Conservation (phyloP, 2,329 filamentous ascomycete species). For the Scedosporium dehoogii region DNA sequence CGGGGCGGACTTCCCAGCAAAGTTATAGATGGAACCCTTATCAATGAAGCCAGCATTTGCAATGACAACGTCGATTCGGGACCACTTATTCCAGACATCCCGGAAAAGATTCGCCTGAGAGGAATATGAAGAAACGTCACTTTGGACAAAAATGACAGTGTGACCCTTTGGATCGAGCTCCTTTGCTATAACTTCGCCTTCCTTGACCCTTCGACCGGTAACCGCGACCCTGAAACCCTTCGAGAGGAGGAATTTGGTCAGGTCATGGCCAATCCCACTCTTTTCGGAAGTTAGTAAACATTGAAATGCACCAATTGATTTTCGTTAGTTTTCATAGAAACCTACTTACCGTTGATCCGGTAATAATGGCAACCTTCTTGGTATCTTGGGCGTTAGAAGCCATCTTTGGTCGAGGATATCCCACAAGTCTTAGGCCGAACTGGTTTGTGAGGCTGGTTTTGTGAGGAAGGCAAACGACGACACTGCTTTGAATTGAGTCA, state of each 20-base stretch:
- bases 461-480: neutral
- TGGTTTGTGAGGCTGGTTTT: neutral
- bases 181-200: conserved; percentile 21
- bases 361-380: conserved; percentile 26
- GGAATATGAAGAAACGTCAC: conserved; percentile 35
- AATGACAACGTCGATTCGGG: conserved; percentile 35
- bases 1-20: conserved; percentile 11
- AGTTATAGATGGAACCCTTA: conserved; percentile 31
- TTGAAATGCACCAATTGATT: neutral
- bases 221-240: conserved; percentile 23
- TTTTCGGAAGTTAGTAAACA: conserved; percentile 12
- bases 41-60: conserved; percentile 42
- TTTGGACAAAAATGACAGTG: conserved; percentile 29
- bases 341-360: conserved; percentile 27
- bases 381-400: neutral
- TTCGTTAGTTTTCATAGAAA: neutral
- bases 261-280: conserved; percentile 36
- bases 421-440: neutral
- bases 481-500: too few species aligned
- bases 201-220: conserved; percentile 15
- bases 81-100: conserved; percentile 29
- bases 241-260: conserved; percentile 20
- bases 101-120: conserved; percentile 32
- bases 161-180: conserved; percentile 23
- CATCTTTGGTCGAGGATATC: neutral